Evolutionary conservation across 2,329 filamentous ascomycete species (phyloP).

Genomic region (Colletotrichum sp.): DNA sequence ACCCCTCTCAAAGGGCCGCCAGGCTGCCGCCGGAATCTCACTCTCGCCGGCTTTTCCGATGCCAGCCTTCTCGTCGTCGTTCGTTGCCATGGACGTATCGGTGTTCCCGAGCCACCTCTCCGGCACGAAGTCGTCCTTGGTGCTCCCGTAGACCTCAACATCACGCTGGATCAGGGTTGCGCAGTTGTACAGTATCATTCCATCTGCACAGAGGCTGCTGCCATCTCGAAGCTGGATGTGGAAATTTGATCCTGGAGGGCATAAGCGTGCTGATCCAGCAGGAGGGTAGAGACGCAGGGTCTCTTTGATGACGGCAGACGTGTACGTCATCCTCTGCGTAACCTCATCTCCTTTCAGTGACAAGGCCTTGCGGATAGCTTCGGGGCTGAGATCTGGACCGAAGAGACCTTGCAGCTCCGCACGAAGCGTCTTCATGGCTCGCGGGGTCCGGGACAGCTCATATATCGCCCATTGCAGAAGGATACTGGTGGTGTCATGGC

Average conservation of each 20-base stretch:
- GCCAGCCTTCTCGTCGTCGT: slow-evolving; percentile 8
- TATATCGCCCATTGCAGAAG: slow-evolving; percentile 41
- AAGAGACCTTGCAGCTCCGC: slow-evolving; percentile 40
- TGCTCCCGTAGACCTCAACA: slow-evolving; percentile 36
- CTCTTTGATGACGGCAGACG: slow-evolving; percentile 43
- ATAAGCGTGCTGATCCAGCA: slow-evolving; percentile 32
- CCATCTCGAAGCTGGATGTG: slow-evolving; percentile 31
- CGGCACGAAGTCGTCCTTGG: slow-evolving; percentile 38
- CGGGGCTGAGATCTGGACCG: slow-evolving; percentile 31
- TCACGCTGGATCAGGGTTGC: slow-evolving; percentile 39
- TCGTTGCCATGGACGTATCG: slow-evolving; percentile 27
- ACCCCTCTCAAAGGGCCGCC: slow-evolving; percentile 58
- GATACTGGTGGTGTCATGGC: slow-evolving; percentile 45
- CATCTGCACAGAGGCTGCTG: slow-evolving; percentile 33
- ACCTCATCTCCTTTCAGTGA: slow-evolving; percentile 32
- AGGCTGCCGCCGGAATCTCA: slow-evolving; percentile 41
- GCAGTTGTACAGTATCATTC: slow-evolving; percentile 38
- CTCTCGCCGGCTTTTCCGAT: not conserved
- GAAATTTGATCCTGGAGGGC: slow-evolving; percentile 29
- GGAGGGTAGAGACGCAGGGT: slow-evolving; percentile 37
- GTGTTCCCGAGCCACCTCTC: slow-evolving; percentile 42
- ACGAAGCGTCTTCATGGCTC: slow-evolving; percentile 30
- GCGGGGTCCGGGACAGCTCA: slow-evolving; percentile 36
- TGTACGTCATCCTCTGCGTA: slow-evolving; percentile 36
- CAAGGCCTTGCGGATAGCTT: slow-evolving; percentile 28